phyloP scores from a whole-genome alignment of 2,329 filamentous ascomycete species.

The Leptographium galeiforme region DNA sequence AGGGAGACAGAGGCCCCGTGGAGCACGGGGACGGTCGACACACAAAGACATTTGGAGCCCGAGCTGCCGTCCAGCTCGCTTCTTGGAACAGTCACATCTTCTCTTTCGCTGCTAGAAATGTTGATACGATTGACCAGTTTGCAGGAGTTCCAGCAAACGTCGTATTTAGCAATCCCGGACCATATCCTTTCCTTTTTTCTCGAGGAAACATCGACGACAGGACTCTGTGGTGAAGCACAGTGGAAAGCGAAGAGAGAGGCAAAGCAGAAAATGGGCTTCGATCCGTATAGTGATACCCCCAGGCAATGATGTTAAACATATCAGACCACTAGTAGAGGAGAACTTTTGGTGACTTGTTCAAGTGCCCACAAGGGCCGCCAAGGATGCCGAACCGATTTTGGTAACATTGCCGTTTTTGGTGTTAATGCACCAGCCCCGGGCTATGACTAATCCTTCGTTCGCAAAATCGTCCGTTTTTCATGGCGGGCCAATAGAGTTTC shows the following conservation, averaged over 20 bases:
- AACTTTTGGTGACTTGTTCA: background rate
- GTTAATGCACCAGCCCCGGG: background rate
- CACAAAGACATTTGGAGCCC: too few relatives aligned
- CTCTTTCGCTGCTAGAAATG: constrained; percentile 71
- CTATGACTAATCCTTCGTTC: background rate
- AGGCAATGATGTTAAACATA: constrained; percentile 9
- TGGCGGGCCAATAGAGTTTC: constrained; percentile 2
- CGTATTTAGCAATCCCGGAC: constrained; percentile 80
- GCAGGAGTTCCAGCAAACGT: constrained; percentile 83
- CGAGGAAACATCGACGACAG: constrained; percentile 41
- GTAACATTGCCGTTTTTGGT: background rate
- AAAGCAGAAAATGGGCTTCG: constrained; percentile 38
- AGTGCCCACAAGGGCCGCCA: background rate
- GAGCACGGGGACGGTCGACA: background rate
- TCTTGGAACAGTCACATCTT: constrained; percentile 39
- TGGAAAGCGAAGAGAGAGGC: constrained; percentile 31
- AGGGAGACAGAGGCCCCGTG: background rate
- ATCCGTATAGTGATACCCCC: constrained; percentile 37
- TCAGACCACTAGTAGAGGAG: too few relatives aligned
- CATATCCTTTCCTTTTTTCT: constrained; percentile 84
- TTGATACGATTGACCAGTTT: constrained; percentile 73
- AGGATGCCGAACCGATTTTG: background rate
- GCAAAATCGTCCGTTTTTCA: constrained; percentile 7
- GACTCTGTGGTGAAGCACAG: constrained; percentile 30
- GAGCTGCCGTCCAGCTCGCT: constrained; percentile 28